These are phyloP conservation scores for Calvatia gigantea DNA, from an alignment of 768 basidiomycete species.

Conservation along the genomic window DNA sequence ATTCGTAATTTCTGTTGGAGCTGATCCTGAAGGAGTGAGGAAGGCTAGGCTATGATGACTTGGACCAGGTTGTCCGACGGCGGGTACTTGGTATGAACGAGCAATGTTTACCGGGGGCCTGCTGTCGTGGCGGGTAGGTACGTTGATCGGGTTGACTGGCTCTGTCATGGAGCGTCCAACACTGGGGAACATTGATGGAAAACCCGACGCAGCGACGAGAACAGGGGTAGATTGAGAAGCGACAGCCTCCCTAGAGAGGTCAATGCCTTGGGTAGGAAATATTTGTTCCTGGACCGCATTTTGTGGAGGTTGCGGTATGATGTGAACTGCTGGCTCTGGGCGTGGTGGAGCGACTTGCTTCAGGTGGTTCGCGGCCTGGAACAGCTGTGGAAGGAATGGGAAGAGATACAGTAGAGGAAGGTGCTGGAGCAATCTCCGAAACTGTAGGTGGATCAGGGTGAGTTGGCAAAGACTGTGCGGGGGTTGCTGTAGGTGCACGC, in stretches of 20 bases:
- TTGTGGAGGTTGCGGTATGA: not conserved
- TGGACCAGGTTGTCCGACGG: not conserved
- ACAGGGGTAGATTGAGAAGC: constrained; percentile 1
- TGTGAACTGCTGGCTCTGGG: not conserved
- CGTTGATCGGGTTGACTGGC: not conserved
- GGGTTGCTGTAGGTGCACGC: constrained; percentile 25
- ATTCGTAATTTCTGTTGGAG: not conserved
- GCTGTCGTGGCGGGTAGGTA: not conserved
- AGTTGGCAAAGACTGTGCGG: not conserved
- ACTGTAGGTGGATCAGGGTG: not conserved
- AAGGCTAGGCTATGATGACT: constrained; percentile 5
- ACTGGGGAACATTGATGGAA: not conserved
- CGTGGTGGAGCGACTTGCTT: not conserved
- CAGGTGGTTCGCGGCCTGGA: not conserved
- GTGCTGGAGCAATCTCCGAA: not conserved
- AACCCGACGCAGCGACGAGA: not conserved
- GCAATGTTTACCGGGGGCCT: not conserved
- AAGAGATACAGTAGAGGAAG: not conserved
- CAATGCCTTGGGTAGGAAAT: not conserved
- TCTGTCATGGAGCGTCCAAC: constrained; percentile 1
- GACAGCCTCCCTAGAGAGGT: too few relatives aligned
- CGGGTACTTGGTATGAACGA: not conserved
- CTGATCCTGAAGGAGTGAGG: not conserved
- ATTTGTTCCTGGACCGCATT: not conserved
- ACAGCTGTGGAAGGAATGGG: constrained; percentile 4